Conservation (phyloP, 441 rosid species). For the Adansonia rubrostipa region DNA sequence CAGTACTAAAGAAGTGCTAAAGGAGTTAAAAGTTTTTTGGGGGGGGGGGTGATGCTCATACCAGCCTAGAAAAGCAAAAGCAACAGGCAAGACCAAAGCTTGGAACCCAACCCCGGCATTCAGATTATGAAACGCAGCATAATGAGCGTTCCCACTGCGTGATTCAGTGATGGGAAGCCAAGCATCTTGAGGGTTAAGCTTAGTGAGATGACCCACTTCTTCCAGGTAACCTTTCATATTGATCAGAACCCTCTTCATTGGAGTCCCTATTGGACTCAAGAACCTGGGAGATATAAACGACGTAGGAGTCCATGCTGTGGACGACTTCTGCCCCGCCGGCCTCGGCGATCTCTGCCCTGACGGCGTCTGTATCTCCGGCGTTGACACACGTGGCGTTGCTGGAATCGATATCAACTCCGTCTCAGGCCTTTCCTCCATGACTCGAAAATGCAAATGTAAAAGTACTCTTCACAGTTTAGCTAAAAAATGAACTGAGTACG, state of each 20-base stretch:
- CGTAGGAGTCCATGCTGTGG: slow-evolving; percentile 93
- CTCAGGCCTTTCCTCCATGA: slow-evolving; percentile 94
- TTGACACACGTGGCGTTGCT: slow-evolving; percentile 90
- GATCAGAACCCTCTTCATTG: slow-evolving; percentile 88
- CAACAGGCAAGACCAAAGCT: slow-evolving; percentile 91
- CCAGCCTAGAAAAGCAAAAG: slow-evolving; percentile 97
- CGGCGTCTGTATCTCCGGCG: slow-evolving; percentile 93
- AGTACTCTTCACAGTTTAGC: not conserved
- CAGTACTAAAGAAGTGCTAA: not conserved
- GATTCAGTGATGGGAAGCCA: slow-evolving; percentile 98
- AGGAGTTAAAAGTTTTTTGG: no score
- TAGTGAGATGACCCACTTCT: slow-evolving; percentile 92
- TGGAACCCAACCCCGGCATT: slow-evolving; percentile 97
- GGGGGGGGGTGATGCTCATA: slow-evolving; percentile 27
- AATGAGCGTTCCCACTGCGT: slow-evolving; percentile 92
- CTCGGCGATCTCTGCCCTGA: slow-evolving; percentile 97
- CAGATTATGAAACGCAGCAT: slow-evolving; percentile 94
- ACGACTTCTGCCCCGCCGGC: slow-evolving; percentile 69
- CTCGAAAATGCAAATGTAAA: not conserved
- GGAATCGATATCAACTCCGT: slow-evolving; percentile 95
- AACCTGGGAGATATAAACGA: slow-evolving; percentile 94
- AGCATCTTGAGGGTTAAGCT: slow-evolving; percentile 96
- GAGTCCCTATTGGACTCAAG: slow-evolving; percentile 92
- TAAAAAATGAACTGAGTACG: not conserved
- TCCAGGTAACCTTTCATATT: slow-evolving; percentile 95